These are phyloP conservation scores for Ogataea henricii DNA, from an alignment of 805 yeast genomes.

Conservation along the genomic window DNA sequence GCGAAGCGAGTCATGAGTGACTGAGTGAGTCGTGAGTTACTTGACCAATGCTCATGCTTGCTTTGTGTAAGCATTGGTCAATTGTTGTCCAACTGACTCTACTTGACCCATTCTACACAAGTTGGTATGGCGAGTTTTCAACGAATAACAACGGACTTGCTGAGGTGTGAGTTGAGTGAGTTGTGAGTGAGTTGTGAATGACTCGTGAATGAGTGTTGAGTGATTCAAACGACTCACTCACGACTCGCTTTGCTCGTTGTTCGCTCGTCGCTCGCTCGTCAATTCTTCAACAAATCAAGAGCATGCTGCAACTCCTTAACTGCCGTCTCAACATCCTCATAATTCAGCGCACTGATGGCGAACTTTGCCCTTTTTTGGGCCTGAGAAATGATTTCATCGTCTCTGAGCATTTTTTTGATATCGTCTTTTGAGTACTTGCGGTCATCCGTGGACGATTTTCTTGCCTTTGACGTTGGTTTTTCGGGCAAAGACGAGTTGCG, in stretches of 20 bases:
- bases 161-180: too few relatives aligned
- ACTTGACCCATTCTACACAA: too few relatives aligned
- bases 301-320: constrained; percentile 60
- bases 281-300: constrained; percentile 42
- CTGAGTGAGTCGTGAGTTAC: too few relatives aligned
- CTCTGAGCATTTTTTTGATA: constrained; percentile 51
- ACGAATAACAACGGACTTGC: too few relatives aligned
- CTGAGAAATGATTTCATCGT: constrained; percentile 55
- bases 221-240: too few relatives aligned
- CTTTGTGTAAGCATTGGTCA: too few relatives aligned
- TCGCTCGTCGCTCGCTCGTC: background rate
- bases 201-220: too few relatives aligned
- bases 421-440: constrained; percentile 36
- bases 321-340: constrained; percentile 73
- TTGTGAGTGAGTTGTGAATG: too few relatives aligned
- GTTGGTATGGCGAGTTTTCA: too few relatives aligned
- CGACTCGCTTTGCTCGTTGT: constrained; percentile 2
- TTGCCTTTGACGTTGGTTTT: constrained; percentile 12
- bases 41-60: background rate
- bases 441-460: constrained; percentile 8
- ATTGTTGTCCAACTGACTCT: too few relatives aligned
- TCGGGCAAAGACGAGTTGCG: constrained; percentile 7
- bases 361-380: constrained; percentile 73
- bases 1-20: background rate
- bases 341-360: constrained; percentile 77